Evolutionary conservation across 441 rosid species (phyloP), one percentile per base, ranked within the genome.

Genomic region (Adansonia rubrostipa): DNA sequence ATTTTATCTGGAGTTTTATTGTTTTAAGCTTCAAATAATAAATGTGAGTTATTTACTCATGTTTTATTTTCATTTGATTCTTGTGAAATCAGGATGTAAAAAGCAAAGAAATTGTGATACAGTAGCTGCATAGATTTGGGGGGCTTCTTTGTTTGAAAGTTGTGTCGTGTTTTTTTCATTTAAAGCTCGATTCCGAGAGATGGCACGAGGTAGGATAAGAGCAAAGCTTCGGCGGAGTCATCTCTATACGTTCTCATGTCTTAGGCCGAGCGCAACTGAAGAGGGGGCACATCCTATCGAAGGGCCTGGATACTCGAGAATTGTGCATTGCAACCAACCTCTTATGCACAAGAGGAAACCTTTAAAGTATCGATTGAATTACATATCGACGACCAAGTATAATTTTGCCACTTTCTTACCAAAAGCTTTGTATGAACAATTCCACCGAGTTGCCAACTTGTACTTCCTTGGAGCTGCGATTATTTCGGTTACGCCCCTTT

Each of bases 401-500:
- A 96, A 91, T 82, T 19, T 89, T 51, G 63, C 88, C 80, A 85
- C 99, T 24, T 96, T 92, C 86, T 80, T 96, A 76, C 99, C 99
- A 9, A 93, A 93, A 74, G 95, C 95, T 0, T 87, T 96, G 77
- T 96, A 91, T 77, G 99, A 96, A 85, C 99, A 96, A 84, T 96
- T 96, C 76, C 91, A 92, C 78, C 92, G 99, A 3, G 95, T 95
- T 76, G 98, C 99, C 82, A 96, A 96, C 81, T 86, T 96, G 80
- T 96, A 96, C 89, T 96, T 96, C 90, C 92, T 96, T 71, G 89
- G 92, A 58, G 95, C 98, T 65, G 96, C 99, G 0, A 86, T 89
- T 68, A 92, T 94, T 81, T 95, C 98, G 0, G 88, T 96, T 50
- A 92, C 92, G 71, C 92, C 92, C 4, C 89, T 96, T 44, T 88